These are phyloP conservation scores for Colletotrichum acutatum DNA, from an alignment of 2,329 filamentous ascomycete genomes.

Conservation along the genomic window DNA sequence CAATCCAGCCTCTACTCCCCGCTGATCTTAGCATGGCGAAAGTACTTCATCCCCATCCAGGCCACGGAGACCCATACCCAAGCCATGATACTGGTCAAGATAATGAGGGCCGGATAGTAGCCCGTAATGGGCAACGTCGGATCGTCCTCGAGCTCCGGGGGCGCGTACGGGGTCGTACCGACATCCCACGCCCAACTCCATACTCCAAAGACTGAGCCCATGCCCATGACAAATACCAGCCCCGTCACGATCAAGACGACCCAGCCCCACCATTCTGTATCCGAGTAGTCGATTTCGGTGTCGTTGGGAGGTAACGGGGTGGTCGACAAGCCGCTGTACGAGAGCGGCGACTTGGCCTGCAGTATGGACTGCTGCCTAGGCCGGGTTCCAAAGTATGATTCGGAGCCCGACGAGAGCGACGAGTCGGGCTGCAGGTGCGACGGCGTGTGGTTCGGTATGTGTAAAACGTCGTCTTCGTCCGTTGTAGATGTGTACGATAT, in stretches of 20 bases:
- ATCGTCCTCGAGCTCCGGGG: slow-evolving; percentile 94
- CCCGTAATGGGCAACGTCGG: slow-evolving; percentile 94
- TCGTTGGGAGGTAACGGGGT: slow-evolving; percentile 60
- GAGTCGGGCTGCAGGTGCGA: slow-evolving; percentile 54
- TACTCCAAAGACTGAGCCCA: slow-evolving; percentile 93
- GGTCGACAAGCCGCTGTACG: slow-evolving; percentile 63
- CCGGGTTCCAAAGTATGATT: slow-evolving; percentile 68
- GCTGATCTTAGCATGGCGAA: slow-evolving; percentile 92
- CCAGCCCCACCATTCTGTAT: slow-evolving; percentile 99
- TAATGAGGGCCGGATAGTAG: slow-evolving; percentile 95
- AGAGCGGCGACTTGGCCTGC: slow-evolving; percentile 70
- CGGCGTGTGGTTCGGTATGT: slow-evolving; percentile 64
- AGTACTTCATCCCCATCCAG: slow-evolving; percentile 99
- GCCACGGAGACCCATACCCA: slow-evolving; percentile 99
- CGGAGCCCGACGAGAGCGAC: slow-evolving; percentile 66
- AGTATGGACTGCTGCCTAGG: slow-evolving; percentile 59
- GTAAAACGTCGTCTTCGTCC: slow-evolving; percentile 83
- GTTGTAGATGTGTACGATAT: slow-evolving; percentile 76
- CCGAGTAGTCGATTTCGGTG: slow-evolving; percentile 85
- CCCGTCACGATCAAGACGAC: slow-evolving; percentile 90
- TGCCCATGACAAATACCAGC: slow-evolving; percentile 95
- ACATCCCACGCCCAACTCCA: slow-evolving; percentile 99
- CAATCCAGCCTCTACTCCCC: slow-evolving; percentile 58
- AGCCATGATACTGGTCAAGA: slow-evolving; percentile 93
- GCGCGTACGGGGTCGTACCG: slow-evolving; percentile 93